Evolutionary conservation across 129 eudicot species (phyloP), one percentile per base, ranked within the genome.

Genomic region (Arctium lappa): DNA sequence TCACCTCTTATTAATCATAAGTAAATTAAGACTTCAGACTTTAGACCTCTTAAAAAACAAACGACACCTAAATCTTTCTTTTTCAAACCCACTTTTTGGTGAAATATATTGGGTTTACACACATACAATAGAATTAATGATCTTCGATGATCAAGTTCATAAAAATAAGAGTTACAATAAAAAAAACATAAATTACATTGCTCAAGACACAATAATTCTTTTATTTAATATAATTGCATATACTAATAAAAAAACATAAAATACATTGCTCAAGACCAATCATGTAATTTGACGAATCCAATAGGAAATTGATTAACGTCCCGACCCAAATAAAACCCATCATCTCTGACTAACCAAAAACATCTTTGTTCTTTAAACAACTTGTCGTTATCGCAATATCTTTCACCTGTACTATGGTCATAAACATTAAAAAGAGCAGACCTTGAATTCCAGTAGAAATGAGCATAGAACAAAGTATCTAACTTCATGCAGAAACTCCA

Each of bases 271-370:
- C 16, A 81, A 8, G 46, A 53, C 84, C 84, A 81, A 73, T 81
- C 73, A 81, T 81, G 63, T 73, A 81, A 30, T 15, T 81, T 81
- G 32, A 72, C 56, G 79, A 73, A 81, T 72, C 79, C 84, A 0
- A 12, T 0, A 0, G 76, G 76, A 44, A 79, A 79, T 16, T 76
- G 76, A 3, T 46, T 46, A 42, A 34, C 2, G 0, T 15, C 6
- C 16, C 31, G 16, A 7, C 30, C 50, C 30, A 81, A 36, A 60
- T 81, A 81, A 39, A 81, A 81, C 0, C 84, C 84, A 29, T 81
- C 79, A 34, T 81, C 63, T 81, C 63, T 81, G 9, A 81, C 84
- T 38, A 72, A 36, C 84, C 84, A 81, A 53, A 72, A 42, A 68
- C 82, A 79, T 42, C 8, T 74, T 10, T 31, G 8, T 11, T 0